A percentile compares a stretch with the other conserved stretches of the same genome.
Evolutionary conservation across 2,329 filamentous ascomycete genomes (phyloP).

Genomic region (Verticillium isaacii): DNA sequence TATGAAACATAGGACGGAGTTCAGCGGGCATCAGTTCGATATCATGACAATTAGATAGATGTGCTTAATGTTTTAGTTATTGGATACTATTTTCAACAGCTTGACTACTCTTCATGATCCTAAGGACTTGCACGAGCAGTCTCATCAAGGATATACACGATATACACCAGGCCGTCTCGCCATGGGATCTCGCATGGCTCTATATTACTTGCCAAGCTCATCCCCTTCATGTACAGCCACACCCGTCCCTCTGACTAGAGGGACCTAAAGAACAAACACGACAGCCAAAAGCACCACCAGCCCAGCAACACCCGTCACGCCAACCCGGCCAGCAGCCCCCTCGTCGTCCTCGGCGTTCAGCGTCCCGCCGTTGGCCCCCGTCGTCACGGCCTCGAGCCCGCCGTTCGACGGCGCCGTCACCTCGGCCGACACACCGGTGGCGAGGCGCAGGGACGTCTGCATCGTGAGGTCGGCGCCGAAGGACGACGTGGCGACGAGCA

Average conservation of each 20-base stretch:
- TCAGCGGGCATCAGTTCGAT: neutral
- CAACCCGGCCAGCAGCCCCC: neutral
- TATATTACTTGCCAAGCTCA: neutral
- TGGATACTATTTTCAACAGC: neutral
- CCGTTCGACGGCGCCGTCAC: neutral
- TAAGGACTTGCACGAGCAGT: too few species aligned
- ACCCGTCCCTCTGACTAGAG: neutral
- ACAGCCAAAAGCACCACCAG: neutral
- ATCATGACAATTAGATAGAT: neutral
- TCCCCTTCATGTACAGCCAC: neutral
- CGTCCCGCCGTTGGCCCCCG: neutral
- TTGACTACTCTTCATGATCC: neutral
- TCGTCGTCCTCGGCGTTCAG: conserved; percentile 1
- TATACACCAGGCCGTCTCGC: too few species aligned
- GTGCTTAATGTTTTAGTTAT: neutral
- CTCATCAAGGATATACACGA: too few species aligned
- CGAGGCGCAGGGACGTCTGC: conserved; percentile 1
- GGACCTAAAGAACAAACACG: neutral
- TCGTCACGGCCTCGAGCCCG: neutral
- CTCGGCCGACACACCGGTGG: neutral
- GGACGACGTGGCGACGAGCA: neutral
- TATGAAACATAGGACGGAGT: neutral
- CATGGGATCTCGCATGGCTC: neutral
- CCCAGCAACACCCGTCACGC: neutral
- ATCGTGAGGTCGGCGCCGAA: neutral